Percentiles rank a stretch among this genome's conserved stretches.
Conservation (phyloP, 495 filamentous ascomycete species). For the Daldinia bambusicola region DNA sequence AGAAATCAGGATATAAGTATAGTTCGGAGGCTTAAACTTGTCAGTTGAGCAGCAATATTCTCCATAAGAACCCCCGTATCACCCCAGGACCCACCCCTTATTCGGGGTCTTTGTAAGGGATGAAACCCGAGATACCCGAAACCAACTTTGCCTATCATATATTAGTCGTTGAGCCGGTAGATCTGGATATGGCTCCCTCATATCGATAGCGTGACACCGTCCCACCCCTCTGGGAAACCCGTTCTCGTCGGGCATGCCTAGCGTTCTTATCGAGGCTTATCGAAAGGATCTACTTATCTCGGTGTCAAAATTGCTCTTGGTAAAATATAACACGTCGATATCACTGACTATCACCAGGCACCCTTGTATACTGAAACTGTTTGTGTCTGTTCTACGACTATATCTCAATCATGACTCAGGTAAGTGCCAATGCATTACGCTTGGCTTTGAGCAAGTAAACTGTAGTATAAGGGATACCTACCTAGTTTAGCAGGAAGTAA, state of each 20-base stretch:
- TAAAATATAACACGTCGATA: background rate
- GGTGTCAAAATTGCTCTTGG: background rate
- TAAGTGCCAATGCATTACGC: background rate
- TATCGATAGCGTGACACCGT: constrained; percentile 2
- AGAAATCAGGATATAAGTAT: background rate
- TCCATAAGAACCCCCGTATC: background rate
- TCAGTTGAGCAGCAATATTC: background rate
- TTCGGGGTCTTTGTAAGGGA: constrained; percentile 5
- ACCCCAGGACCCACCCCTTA: background rate
- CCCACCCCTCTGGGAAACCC: background rate
- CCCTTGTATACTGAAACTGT: background rate
- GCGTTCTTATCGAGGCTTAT: background rate
- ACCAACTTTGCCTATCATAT: constrained; percentile 10
- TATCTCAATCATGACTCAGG: background rate
- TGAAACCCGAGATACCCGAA: constrained; percentile 2
- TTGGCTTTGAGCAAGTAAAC: background rate
- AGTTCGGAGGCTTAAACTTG: background rate
- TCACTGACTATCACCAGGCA: background rate
- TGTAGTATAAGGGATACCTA: background rate
- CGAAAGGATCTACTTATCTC: background rate
- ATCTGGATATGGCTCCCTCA: constrained; percentile 3
- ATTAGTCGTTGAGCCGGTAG: background rate
- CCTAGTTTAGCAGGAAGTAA: background rate
- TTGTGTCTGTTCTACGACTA: background rate
- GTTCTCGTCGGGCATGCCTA: background rate